These are phyloP conservation scores for Fusarium paranaense DNA, from an alignment of 2,329 filamentous ascomycete species.

Conservation along the genomic window DNA sequence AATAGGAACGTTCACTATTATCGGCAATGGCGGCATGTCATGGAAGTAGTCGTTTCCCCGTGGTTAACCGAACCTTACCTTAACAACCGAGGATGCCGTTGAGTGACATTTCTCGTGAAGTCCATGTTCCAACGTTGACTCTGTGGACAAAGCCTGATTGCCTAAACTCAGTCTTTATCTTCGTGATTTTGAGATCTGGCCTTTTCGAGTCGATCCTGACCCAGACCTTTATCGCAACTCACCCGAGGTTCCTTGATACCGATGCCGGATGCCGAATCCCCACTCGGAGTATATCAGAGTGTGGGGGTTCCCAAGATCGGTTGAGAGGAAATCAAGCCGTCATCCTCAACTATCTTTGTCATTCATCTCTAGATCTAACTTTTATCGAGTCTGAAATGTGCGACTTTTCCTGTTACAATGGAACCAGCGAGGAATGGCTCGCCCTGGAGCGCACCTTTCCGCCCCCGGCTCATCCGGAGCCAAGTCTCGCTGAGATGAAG, in stretches of 20 bases:
- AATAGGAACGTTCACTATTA: not conserved
- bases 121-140: rapidly evolving
- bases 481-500: slow-evolving; percentile 27
- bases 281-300: not conserved
- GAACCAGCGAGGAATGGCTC: slow-evolving; percentile 57
- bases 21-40: not conserved
- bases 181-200: not conserved
- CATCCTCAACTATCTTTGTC: not conserved
- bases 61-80: not conserved
- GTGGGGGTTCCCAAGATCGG: not conserved
- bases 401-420: slow-evolving; percentile 53
- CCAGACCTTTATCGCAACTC: not conserved
- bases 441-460: slow-evolving; percentile 46
- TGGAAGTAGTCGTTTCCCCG: not conserved
- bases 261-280: slow-evolving; percentile 2
- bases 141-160: not conserved
- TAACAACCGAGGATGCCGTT: not conserved
- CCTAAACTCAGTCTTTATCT: not conserved
- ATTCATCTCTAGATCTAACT: not conserved
- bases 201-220: not conserved
- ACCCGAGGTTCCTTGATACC: not conserved
- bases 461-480: slow-evolving; percentile 3
- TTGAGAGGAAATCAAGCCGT: not conserved
- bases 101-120: not conserved
- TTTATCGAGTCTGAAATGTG: slow-evolving; percentile 22